Percentiles rank a stretch among this genome's conserved stretches.
Evolutionary conservation across 2,329 filamentous ascomycete genomes (phyloP).

Genomic region (Alternaria sp.): DNA sequence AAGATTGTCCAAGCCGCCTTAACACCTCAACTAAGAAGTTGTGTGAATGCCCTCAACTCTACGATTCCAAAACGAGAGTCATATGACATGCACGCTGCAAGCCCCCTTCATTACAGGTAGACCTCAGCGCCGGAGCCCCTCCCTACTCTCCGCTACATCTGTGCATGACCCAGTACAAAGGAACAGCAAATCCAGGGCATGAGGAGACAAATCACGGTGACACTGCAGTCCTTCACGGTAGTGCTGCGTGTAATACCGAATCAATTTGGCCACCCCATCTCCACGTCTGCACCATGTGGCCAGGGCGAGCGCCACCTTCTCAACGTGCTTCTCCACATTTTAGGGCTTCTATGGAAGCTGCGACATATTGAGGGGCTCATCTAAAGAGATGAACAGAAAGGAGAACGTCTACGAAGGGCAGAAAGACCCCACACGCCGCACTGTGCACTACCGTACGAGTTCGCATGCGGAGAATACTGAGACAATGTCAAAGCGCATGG

Average conservation of each 20-base stretch:
- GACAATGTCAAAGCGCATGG: constrained; percentile 6
- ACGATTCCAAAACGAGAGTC: constrained; percentile 5
- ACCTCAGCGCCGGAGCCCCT: constrained; percentile 27
- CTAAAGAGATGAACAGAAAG: constrained; percentile 32
- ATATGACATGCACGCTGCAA: constrained; percentile 17
- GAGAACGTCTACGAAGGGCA: constrained; percentile 18
- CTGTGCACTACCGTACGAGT: not conserved
- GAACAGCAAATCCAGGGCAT: constrained; percentile 33
- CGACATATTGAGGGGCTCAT: constrained; percentile 21
- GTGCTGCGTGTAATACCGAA: constrained; percentile 29
- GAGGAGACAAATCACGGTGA: constrained; percentile 26
- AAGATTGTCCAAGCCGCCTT: constrained; percentile 2
- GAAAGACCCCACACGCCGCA: constrained; percentile 32
- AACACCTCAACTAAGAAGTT: constrained; percentile 3
- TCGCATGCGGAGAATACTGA: constrained; percentile 22
- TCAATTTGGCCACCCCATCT: constrained; percentile 18
- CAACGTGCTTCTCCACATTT: constrained; percentile 41
- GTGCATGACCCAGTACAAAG: constrained; percentile 21
- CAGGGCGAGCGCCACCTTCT: constrained; percentile 21
- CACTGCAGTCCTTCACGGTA: constrained; percentile 34
- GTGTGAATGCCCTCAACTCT: constrained; percentile 3
- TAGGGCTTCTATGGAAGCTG: constrained; percentile 18
- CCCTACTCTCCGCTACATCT: constrained; percentile 35
- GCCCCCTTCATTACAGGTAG: constrained; percentile 13
- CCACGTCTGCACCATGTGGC: constrained; percentile 23